Evolutionary conservation across 306 rosid species (phyloP).

Genomic region (Fagus crenata): DNA sequence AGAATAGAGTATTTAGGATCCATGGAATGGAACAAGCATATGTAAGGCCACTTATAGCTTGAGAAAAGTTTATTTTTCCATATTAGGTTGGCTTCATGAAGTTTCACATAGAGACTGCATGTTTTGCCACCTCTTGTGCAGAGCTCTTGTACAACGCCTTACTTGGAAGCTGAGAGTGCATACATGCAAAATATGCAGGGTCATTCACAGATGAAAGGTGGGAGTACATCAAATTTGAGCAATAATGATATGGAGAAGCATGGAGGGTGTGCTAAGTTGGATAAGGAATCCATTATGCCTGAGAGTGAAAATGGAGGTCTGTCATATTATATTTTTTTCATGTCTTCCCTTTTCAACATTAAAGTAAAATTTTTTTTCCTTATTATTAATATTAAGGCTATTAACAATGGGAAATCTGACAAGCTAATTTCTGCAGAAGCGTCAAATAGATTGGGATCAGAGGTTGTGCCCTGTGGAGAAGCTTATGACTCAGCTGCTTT

Average conservation of each 20-base stretch:
- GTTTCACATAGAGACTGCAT: conserved; percentile 41
- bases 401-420: too few species aligned
- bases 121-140: conserved; percentile 49
- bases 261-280: conserved; percentile 32
- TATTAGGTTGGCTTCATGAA: conserved; percentile 35
- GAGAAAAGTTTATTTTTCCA: conserved; percentile 29
- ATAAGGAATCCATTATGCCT: conserved; percentile 35
- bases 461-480: conserved; percentile 35
- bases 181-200: conserved; percentile 52
- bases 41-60: conserved; percentile 29
- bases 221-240: conserved; percentile 44
- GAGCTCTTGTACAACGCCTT: conserved; percentile 54
- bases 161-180: conserved; percentile 54
- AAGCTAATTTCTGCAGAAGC: conserved; percentile 9
- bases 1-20: conserved; percentile 3
- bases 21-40: conserved; percentile 8
- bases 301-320: conserved; percentile 42
- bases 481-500: conserved; percentile 30
- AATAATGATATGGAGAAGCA: conserved; percentile 33
- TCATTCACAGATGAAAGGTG: conserved; percentile 30
- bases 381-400: too few species aligned
- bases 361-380: too few species aligned
- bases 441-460: conserved; percentile 38
- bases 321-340: conserved; percentile 21
- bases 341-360: too few species aligned